phyloP scores from a whole-genome alignment of 192 early-diverging fungal genomes.

The Podila epigama region DNA sequence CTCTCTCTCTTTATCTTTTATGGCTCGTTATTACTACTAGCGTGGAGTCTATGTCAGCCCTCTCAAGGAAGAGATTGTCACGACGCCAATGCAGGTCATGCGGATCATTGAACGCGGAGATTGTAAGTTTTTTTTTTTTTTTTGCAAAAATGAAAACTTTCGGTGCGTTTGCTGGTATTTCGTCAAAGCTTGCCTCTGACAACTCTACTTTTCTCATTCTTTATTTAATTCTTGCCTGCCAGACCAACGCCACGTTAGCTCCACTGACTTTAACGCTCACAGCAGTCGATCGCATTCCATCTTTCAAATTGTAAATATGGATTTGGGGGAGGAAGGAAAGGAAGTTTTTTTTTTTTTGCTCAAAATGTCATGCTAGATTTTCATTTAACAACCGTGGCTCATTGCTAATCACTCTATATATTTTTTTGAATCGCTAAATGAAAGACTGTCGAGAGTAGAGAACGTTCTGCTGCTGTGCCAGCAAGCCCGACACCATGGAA shows the following conservation, averaged over 20 bases:
- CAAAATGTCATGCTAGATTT: too few species aligned
- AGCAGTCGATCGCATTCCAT: constrained; percentile 95
- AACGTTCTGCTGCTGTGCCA: constrained; percentile 51
- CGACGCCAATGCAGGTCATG: constrained; percentile 73
- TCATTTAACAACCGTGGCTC: too few species aligned
- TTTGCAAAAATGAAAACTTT: too few species aligned
- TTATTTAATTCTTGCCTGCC: background rate
- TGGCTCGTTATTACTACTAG: constrained; percentile 16
- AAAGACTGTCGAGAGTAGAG: constrained; percentile 81
- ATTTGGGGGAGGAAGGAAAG: too few species aligned
- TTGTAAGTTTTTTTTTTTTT: constrained; percentile 54
- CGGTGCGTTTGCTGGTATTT: background rate
- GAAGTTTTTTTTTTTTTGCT: too few species aligned
- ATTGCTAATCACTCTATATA: background rate
- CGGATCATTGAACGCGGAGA: constrained; percentile 81
- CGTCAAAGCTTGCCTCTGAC: background rate
- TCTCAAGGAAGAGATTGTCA: constrained; percentile 79
- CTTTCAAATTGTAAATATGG: constrained; percentile 78
- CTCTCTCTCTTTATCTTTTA: background rate
- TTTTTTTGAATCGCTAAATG: background rate
- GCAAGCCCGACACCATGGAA: constrained; percentile 42
- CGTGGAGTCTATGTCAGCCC: constrained; percentile 78
- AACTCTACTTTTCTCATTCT: background rate
- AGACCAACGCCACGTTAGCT: constrained; percentile 85
- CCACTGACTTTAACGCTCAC: constrained; percentile 93